phyloP scores from a whole-genome alignment of 2,329 filamentous ascomycete species.

The Diaporthe batatas region DNA sequence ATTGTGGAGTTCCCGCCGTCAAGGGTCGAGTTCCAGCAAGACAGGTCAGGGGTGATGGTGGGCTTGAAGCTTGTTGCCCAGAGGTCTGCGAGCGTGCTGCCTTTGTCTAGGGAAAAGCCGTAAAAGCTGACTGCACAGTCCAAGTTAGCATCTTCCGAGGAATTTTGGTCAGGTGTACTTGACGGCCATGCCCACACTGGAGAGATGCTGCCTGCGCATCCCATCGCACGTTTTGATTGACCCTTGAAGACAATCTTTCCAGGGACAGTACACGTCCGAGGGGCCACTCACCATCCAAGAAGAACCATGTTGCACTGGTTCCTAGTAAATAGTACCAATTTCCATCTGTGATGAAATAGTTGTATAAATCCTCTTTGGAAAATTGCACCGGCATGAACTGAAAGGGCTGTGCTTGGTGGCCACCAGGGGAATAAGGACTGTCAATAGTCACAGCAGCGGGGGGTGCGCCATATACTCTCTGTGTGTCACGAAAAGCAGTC shows the following conservation, averaged over 20 bases:
- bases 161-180: no score
- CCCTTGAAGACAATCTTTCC: neutral
- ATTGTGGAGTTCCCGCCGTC: slow-evolving; percentile 59
- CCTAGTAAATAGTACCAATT: slow-evolving; percentile 61
- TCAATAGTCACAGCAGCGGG: slow-evolving; percentile 51
- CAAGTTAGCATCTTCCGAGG: neutral
- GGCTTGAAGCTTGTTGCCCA: slow-evolving; percentile 55
- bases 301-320: slow-evolving; percentile 61
- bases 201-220: neutral
- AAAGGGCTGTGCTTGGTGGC: slow-evolving; percentile 34
- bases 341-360: slow-evolving; percentile 63
- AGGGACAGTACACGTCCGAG: no score
- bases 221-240: neutral
- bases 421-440: slow-evolving; percentile 49
- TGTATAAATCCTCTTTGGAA: slow-evolving; percentile 61
- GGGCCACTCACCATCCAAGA: slow-evolving; percentile 57
- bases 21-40: slow-evolving; percentile 63
- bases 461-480: slow-evolving; percentile 66
- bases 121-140: slow-evolving; percentile 62
- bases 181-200: neutral
- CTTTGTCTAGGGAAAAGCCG: slow-evolving; percentile 65
- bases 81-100: slow-evolving; percentile 57
- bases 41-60: slow-evolving; percentile 53
- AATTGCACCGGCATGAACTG: slow-evolving; percentile 62
- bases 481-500: slow-evolving; percentile 70